These are phyloP conservation scores for Sporisorium iseilematis-ciliati DNA, from an alignment of 1,284 basidiomycete genomes.

Conservation along the genomic window DNA sequence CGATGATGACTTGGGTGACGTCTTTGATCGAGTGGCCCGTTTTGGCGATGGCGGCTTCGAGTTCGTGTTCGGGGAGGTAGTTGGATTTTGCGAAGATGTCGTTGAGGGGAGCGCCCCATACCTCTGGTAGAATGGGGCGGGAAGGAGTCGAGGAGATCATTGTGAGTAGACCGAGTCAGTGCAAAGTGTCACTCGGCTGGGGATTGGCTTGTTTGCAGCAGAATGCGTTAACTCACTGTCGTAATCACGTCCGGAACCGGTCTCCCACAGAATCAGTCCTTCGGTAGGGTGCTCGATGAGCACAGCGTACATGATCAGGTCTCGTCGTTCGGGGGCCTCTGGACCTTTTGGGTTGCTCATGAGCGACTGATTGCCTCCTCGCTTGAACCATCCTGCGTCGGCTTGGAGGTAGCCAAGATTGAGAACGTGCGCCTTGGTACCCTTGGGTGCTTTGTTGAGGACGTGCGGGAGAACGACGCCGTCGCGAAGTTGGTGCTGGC, in stretches of 20 bases:
- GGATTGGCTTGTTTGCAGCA: no score
- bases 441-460: constrained; percentile 54
- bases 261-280: constrained; percentile 67
- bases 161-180: constrained; percentile 24
- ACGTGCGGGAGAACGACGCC: constrained; percentile 56
- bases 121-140: constrained; percentile 9
- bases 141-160: neutral
- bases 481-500: constrained; percentile 47
- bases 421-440: constrained; percentile 64
- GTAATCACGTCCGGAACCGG: constrained; percentile 61
- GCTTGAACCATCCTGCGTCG: constrained; percentile 64
- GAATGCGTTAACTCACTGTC: neutral
- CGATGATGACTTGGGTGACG: constrained; percentile 54
- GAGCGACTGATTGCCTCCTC: constrained; percentile 59
- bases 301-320: constrained; percentile 58
- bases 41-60: constrained; percentile 63
- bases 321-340: constrained; percentile 42
- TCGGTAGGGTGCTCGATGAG: constrained; percentile 67
- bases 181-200: neutral
- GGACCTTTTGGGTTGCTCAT: constrained; percentile 52
- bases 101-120: constrained; percentile 44
- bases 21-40: constrained; percentile 62
- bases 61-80: constrained; percentile 60
- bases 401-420: constrained; percentile 63
- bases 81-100: constrained; percentile 54